A percentile compares a stretch with the other conserved stretches of the same genome.
These are phyloP conservation scores for Aspergillus hancockii DNA, from an alignment of 495 filamentous ascomycete species.

Conservation along the genomic window DNA sequence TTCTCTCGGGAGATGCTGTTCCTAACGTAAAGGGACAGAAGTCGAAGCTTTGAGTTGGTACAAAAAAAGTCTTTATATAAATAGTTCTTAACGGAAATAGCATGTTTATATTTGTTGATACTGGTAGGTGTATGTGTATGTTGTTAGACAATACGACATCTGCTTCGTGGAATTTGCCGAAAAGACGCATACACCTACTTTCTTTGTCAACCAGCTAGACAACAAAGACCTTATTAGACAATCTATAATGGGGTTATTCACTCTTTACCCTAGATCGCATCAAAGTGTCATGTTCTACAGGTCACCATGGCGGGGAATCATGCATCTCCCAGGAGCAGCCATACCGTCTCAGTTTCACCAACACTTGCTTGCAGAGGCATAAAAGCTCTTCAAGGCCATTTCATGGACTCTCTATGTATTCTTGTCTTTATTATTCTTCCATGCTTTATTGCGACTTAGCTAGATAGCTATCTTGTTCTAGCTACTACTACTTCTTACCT, in stretches of 20 bases:
- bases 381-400: too few species aligned
- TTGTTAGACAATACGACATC: too few species aligned
- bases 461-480: too few species aligned
- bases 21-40: constrained; percentile 60
- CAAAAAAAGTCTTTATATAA: not conserved
- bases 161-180: not conserved
- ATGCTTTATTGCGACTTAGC: too few species aligned
- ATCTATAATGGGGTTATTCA: not conserved
- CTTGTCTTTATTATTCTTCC: too few species aligned
- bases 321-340: not conserved
- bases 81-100: not conserved
- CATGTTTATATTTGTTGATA: not conserved
- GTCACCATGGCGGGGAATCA: not conserved
- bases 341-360: not conserved
- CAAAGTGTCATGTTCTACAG: not conserved
- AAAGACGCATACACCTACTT: not conserved
- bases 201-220: not conserved
- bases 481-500: too few species aligned
- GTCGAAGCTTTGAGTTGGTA: constrained; percentile 57
- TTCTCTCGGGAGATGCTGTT: constrained; percentile 56
- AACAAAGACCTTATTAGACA: not conserved
- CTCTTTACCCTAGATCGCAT: not conserved
- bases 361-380: too few species aligned
- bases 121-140: not conserved
- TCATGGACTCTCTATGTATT: too few species aligned